A percentile compares a stretch with the other conserved stretches of the same genome.
phyloP scores from a whole-genome alignment of 306 rosid genomes.

The Rosa chinensis region DNA sequence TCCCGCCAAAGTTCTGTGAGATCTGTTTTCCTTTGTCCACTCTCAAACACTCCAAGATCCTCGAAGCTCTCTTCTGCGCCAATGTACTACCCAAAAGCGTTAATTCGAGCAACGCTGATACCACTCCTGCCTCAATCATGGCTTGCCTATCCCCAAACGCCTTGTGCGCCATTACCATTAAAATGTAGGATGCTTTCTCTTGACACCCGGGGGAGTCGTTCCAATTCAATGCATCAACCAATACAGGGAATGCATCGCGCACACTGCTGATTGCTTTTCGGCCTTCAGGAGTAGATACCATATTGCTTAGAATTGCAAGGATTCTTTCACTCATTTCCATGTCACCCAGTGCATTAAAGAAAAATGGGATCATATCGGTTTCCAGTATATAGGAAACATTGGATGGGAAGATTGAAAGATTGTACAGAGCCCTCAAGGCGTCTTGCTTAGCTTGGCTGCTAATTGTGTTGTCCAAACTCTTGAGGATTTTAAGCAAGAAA shows the following conservation, averaged over 20 bases:
- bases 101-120: conserved; percentile 76
- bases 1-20: conserved; percentile 51
- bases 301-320: conserved; percentile 69
- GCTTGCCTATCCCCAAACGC: conserved; percentile 73
- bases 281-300: conserved; percentile 74
- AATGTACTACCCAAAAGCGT: conserved; percentile 82
- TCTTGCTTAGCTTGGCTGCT: conserved; percentile 77
- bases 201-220: conserved; percentile 86
- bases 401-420: conserved; percentile 66
- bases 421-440: conserved; percentile 86
- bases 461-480: conserved; percentile 32
- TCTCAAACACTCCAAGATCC: conserved; percentile 80
- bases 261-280: conserved; percentile 61
- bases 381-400: conserved; percentile 66
- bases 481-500: conserved; percentile 62
- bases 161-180: conserved; percentile 96
- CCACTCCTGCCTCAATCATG: conserved; percentile 90
- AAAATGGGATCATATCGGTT: conserved; percentile 60
- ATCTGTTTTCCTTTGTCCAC: conserved; percentile 77
- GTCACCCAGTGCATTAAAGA: conserved; percentile 59
- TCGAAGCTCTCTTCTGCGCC: conserved; percentile 96
- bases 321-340: conserved; percentile 84
- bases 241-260: conserved; percentile 45
- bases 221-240: conserved; percentile 84
- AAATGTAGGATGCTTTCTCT: conserved; percentile 83